Evolutionary conservation across 768 basidiomycete genomes (phyloP).

Genomic region (Amanita inopinata): DNA sequence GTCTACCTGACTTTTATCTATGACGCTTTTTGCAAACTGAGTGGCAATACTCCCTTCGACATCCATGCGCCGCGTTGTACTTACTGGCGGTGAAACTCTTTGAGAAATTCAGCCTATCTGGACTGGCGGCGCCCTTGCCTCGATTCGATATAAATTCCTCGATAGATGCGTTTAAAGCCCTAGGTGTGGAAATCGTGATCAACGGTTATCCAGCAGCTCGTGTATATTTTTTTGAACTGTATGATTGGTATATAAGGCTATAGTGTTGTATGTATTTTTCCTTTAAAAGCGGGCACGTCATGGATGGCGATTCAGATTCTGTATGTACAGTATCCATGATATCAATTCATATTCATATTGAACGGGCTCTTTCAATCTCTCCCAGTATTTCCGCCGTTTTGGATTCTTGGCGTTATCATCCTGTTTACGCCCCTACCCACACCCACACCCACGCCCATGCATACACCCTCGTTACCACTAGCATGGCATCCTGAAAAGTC

Average conservation of each 20-base stretch:
- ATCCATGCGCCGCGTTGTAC: neutral
- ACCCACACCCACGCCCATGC: slow-evolving; percentile 21
- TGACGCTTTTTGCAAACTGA: slow-evolving; percentile 2
- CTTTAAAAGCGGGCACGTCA: no score
- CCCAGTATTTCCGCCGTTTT: slow-evolving; percentile 53
- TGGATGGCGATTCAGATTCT: no score
- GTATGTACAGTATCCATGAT: no score
- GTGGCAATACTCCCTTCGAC: neutral
- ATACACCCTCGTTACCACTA: slow-evolving; percentile 18
- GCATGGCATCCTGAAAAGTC: slow-evolving; percentile 52
- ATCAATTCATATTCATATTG: no score
- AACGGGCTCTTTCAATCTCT: slow-evolving; percentile 8
- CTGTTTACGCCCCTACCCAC: slow-evolving; percentile 43
- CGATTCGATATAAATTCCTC: neutral
- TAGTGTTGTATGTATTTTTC: no score
- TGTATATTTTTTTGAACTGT: no score
- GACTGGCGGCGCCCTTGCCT: neutral
- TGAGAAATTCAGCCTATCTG: neutral
- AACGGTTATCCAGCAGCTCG: neutral
- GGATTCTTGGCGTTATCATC: slow-evolving; percentile 49
- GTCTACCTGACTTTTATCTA: no score
- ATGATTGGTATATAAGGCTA: no score
- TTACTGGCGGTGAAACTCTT: neutral
- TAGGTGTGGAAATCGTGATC: neutral
- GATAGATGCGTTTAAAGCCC: neutral